Evolutionary conservation across 2,329 filamentous ascomycete genomes (phyloP).

Genomic region (Chrysosporium keratinophilum): DNA sequence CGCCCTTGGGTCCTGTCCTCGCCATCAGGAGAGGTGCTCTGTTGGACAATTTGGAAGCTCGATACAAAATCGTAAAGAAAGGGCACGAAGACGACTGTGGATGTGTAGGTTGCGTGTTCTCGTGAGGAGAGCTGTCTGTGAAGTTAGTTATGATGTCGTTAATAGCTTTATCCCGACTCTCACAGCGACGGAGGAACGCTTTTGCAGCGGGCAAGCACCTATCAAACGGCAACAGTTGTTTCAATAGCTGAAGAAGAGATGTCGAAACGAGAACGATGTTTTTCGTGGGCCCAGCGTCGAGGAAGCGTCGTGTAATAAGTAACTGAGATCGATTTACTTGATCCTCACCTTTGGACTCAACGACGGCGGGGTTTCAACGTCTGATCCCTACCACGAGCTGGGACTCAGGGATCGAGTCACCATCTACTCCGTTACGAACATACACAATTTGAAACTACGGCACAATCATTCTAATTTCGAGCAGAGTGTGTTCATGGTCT

Average conservation of each 20-base stretch:
- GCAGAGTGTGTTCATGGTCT: neutral
- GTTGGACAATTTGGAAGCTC: neutral
- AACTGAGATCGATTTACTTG: too few species aligned
- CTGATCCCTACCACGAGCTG: too few species aligned
- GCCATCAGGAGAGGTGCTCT: neutral
- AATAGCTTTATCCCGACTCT: too few species aligned
- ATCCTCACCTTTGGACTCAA: too few species aligned
- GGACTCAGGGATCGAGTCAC: too few species aligned
- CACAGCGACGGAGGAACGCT: too few species aligned
- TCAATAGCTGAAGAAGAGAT: neutral
- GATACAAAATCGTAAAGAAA: neutral
- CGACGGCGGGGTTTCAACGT: too few species aligned
- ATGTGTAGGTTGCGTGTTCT: neutral
- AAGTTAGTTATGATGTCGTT: too few species aligned
- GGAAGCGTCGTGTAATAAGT: too few species aligned
- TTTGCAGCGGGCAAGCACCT: neutral
- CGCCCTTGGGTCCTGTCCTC: conserved; percentile 4
- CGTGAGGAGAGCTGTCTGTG: neutral
- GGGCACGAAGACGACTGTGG: neutral
- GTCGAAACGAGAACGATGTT: neutral
- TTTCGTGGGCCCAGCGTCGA: too few species aligned
- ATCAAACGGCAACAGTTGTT: neutral
- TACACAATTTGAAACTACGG: too few species aligned
- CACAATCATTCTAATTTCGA: neutral
- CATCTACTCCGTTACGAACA: too few species aligned